Evolutionary conservation across 73 alveolate genomes (phyloP), one percentile per base, ranked within the genome.

Genomic region (Durusdinium trenchii): DNA sequence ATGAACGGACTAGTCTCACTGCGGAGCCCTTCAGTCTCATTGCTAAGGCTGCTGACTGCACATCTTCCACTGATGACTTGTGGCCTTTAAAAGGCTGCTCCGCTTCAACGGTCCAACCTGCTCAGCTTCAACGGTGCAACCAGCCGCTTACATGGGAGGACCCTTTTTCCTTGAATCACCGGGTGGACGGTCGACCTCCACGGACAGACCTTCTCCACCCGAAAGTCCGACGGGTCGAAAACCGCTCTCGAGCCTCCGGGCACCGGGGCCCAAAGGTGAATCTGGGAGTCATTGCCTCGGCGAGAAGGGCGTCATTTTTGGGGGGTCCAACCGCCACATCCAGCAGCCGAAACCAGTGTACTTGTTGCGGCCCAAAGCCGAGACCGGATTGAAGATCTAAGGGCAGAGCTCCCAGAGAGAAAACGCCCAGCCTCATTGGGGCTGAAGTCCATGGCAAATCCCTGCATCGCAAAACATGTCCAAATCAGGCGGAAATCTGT

Each of bases 21-120:
- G n/a, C n/a, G n/a, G n/a, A n/a, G n/a, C 28, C 28, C 28, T 7
- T n/a, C 76, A 30, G 30, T 61, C 85, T 26, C 23, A 35, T 45
- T 12, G 50, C 32, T 36, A 40, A 6, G 67, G 40, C 45, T 5
- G 18, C 35, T 26, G 36, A 69, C 96, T 89, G 96, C 40, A 89
- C 96, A 36, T 92, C 98, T 79, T 92, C 98, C 76, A 92, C 98
- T 23, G 98, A 92, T 45, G 98, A 71, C 36, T 73, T 75, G 98
- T 92, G 98, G 50, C 61, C 90, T 54, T 73, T 73, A 91, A 71
- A 92, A 48, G 98, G 98, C 57, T 43, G 60, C 60, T 92, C 57
- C 32, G 89, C 36, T 40, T 69, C 82, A 35, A 92, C 79, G 23
- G 57, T 92, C 96, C 96, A 89, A 36, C 96, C 96, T n/a, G n/a